Conservation (phyloP, 2,329 filamentous ascomycete genomes). For the Hirsutella thompsonii region DNA sequence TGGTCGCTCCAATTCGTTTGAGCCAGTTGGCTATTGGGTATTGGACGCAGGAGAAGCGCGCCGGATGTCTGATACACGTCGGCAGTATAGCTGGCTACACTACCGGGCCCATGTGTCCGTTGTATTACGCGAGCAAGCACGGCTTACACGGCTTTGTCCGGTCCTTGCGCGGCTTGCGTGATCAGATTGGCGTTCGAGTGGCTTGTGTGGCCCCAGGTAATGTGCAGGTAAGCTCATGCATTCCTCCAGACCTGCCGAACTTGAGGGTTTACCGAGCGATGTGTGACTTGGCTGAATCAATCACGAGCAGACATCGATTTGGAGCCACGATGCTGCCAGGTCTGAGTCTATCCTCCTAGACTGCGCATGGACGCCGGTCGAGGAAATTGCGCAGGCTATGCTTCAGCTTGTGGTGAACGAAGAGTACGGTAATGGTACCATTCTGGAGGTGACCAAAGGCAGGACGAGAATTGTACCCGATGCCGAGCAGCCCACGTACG, state of each 20-base stretch:
- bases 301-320: too few species aligned
- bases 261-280: too few species aligned
- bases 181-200: constrained; percentile 18
- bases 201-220: constrained; percentile 15
- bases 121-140: constrained; percentile 24
- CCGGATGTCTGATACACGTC: constrained; percentile 18
- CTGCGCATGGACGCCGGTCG: constrained; percentile 15
- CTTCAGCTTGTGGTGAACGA: constrained; percentile 12
- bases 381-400: constrained; percentile 19
- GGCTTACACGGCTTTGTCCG: constrained; percentile 22
- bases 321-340: too few species aligned
- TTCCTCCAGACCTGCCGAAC: too few species aligned
- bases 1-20: constrained; percentile 22
- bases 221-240: too few species aligned
- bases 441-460: constrained; percentile 14
- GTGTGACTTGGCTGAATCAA: too few species aligned
- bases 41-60: constrained; percentile 18
- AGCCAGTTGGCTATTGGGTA: constrained; percentile 24
- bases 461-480: too few species aligned
- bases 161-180: constrained; percentile 15
- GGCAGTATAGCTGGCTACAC: constrained; percentile 21
- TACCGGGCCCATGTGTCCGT: constrained; percentile 15
- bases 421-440: constrained; percentile 17
- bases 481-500: too few species aligned
- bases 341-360: too few species aligned